Evolutionary conservation across 129 eudicot genomes (phyloP), one percentile per base, ranked within the genome.

Genomic region (Artemisia argyi): DNA sequence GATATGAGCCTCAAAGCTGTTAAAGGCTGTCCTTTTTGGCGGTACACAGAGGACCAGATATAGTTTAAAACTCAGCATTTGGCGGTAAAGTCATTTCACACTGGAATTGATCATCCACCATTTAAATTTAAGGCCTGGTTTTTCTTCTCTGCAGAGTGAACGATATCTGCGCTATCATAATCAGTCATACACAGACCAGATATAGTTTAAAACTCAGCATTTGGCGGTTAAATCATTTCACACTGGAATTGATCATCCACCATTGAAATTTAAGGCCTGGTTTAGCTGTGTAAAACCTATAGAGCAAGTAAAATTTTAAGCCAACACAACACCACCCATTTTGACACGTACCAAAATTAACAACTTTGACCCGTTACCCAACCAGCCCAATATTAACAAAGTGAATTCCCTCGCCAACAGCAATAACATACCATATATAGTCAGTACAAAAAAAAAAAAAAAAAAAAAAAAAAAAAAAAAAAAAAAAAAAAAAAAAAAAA

Each of bases 201-300:
- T 16, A 83, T 56, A n/a, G 78, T 82, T 69, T 78, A 75, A 69
- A 84, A 80, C 51, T 85, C 84, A 54, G 97, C 87, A 84, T 73
- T 81, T 32, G 84, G 89, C 57, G 89, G 92, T 58, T 84, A 74
- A 1, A 82, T 80, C 79, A 86, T 35, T 72, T 76, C 64, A 75
- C 92, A 86, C 76, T 72, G 32, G 67, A 71, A 81, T 59, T 44
- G 51, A 17, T 71, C 78, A 61, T 83, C 87, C 53, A 50, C 70
- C 72, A 56, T 15, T 51, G 79, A 68, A 72, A 49, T 67, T 20
- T 77, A 72, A 88, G 88, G 26, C 30, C 71, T 50, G 90, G 87
- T 78, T 78, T 80, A 12, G 85, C 84, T 32, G 73, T 22, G 47
- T 67, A 78, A 52, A 28, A 28, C 32, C 32, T 3, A 28, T 28